Conservation (phyloP, 768 basidiomycete species). For the Amylocystis lapponica region DNA sequence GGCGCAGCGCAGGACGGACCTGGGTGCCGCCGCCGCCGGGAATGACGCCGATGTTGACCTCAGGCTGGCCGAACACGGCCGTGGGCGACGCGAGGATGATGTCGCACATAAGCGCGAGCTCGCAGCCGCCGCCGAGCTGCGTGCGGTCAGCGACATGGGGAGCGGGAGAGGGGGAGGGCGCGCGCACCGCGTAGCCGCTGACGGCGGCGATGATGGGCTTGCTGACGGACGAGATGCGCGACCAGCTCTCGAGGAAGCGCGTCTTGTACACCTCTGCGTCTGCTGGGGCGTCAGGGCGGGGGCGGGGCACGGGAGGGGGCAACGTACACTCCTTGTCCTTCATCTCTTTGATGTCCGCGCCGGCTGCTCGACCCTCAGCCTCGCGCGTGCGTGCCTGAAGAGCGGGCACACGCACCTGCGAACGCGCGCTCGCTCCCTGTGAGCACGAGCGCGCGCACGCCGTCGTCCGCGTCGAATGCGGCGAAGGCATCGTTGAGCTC, state of each 20-base stretch:
- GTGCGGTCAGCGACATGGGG: neutral
- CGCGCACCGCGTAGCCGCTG: constrained; percentile 83
- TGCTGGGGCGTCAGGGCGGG: constrained; percentile 32
- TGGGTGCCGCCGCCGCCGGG: constrained; percentile 91
- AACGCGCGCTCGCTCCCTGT: constrained; percentile 93
- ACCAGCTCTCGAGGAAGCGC: constrained; percentile 87
- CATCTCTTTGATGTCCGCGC: constrained; percentile 99
- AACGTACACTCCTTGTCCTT: constrained; percentile 85
- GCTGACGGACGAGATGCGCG: constrained; percentile 58
- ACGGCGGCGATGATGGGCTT: constrained; percentile 98
- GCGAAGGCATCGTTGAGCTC: constrained; percentile 78
- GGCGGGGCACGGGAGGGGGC: constrained; percentile 13
- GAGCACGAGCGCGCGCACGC: constrained; percentile 79
- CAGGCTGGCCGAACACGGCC: constrained; percentile 93
- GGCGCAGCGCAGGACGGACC: constrained; percentile 1
- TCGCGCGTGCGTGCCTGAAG: neutral
- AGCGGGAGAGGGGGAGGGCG: neutral
- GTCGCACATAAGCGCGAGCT: constrained; percentile 95
- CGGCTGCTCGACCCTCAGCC: constrained; percentile 44
- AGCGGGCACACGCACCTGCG: constrained; percentile 59
- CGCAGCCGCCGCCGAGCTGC: constrained; percentile 95
- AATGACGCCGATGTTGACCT: constrained; percentile 93
- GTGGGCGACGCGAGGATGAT: constrained; percentile 88
- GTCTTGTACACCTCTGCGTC: constrained; percentile 83
- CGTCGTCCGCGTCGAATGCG: constrained; percentile 63